Base-by-base conservation (phyloP, 306 rosid genomes). In the Bauhinia variegata region DNA sequence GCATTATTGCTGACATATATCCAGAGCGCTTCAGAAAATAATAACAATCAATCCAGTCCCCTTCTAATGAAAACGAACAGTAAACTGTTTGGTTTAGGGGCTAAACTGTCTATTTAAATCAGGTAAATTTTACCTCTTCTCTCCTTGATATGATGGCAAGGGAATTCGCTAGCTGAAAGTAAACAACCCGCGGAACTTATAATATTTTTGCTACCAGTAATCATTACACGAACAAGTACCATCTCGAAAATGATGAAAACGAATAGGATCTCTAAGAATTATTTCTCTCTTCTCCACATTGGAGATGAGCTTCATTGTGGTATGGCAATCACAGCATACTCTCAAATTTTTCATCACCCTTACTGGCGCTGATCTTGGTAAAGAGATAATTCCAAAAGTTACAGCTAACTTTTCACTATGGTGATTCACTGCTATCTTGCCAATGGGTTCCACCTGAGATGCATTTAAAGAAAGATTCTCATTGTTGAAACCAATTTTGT, bases 281-380 rank as follows among this genome's bases (percentile, higher is more conserved):
- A 83, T 78, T 75, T 83, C 83, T 75, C 86, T 80, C 57, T 69
- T 75, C 74, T 83, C 86, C 30, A 83, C 42, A 54, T 57, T 37
- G 4, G 91, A 86, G 64, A 86, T 75, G 60, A 73, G 73, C 65
- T 86, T 86, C 79, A 86, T 86, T 49, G 84, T 67, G 8, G 60
- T 50, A 66, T 86, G 91, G 67, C 91, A 86, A 68, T 80, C 88
- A 65, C 13, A 37, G 73, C 84, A 83, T 5, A 86, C 82, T 76
- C 91, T 80, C 80, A 86, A 71, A 68, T 86, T 86, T 79, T 86
- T 86, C 88, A 86, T 83, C 75, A 86, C 86, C 67, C 79, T 83
- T 60, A 86, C 75, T 13, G 86, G 91, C 28, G 88, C 86, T 60
- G 81, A 86, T 73, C 31, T 43, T 46, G 88, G 82, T 62, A 86